Base-by-base conservation (phyloP, 306 rosid genomes). In the Lagenaria siceraria region DNA sequence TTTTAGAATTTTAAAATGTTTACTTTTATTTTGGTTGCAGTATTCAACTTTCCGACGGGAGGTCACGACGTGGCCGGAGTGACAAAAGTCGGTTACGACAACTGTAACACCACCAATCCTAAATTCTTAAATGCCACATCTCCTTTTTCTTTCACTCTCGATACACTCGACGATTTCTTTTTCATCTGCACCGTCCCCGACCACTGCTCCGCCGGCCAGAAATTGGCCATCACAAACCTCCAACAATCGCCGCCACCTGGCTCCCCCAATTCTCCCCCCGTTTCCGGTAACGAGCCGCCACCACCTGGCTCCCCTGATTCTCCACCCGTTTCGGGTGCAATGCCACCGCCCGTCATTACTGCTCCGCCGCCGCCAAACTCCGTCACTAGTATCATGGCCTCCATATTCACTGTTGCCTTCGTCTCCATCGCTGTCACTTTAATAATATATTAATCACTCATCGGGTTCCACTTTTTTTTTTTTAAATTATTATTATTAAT, bases 201-300 rank as follows among this genome's bases (percentile, higher is more conserved):
- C n/a, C 88, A 86, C 79, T 90, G 95, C 79, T 17, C 6, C 35
- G 21, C 63, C 33, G 89, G 92, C 29, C 95, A 88, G 68, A 88
- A 88, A 86, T 54, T 90, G 29, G 81, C 75, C 43, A 24, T 90
- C 51, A 74, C 77, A 55, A 51, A 72, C 48, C 78, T 86, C 79
- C 10, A n/a, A 19, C 31, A 21, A 56, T 10, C 5, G 9, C 10
- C 78, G 2, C 69, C 42, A 62, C 22, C 81, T 2, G 1, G 12
- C 69, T 8, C 60, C 0, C 24, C 60, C 25, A 19, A 7, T 7
- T 6, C 59, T 52, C 56, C 56, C 2, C 56, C 56, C 22, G 9
- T 13, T 52, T 1, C 56, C 56, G 56, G 56, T 18, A 4, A 52
- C 52, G 18, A 48, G 24, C 59, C 59, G 2, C 0, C 49, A 10